Evolutionary conservation across 148 eudicot species (phyloP), one percentile per base, ranked within the genome.

Genomic region (Chenopodium quinoa): DNA sequence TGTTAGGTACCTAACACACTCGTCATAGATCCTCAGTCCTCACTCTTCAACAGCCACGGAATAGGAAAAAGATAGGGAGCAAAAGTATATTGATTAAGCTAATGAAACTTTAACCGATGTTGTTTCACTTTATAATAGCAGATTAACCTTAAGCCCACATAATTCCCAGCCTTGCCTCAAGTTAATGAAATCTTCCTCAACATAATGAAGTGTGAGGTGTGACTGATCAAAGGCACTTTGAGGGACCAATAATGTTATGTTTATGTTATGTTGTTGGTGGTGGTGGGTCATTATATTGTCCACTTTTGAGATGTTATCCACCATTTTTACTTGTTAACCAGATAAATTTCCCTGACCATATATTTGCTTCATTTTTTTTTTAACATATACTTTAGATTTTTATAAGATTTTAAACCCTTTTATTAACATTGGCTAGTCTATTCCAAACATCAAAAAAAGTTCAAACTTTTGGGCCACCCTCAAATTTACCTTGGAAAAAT

Each of bases 251-350:
- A 48, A 66, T 50, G 58, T 56, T 56, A 56, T 56, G 22, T 16
- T 40, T 40, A 40, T 56, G 60, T 56, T 56, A 56, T 50, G 54
- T 76, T 76, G 84, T 46, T 82, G 67, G 75, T 83, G 40, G 81
- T 82, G 67, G 75, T 83, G 54, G 82, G 78, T 34, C 78, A 74
- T 78, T 66, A 40, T 22, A 11, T 75, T 78, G 82, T 73, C 78
- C 44, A 64, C 82, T 83, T 83, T 83, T 64, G 78, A 64, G 78
- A 76, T 69, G 79, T 70, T 84, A n/a, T 71, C 83, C 75, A 84
- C 83, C 78, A 84, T 80, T 75, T 11, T 74, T 71, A 64, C 52
- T 64, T 78, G 44, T 77, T 72, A 73, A n/a, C 71, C n/a, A 63
- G 14, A 60, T 81, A 76, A 80, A 68, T 23, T 81, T 84, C 68